Base-by-base conservation (phyloP, 1,284 basidiomycete genomes). In the Tilletia horrida region DNA sequence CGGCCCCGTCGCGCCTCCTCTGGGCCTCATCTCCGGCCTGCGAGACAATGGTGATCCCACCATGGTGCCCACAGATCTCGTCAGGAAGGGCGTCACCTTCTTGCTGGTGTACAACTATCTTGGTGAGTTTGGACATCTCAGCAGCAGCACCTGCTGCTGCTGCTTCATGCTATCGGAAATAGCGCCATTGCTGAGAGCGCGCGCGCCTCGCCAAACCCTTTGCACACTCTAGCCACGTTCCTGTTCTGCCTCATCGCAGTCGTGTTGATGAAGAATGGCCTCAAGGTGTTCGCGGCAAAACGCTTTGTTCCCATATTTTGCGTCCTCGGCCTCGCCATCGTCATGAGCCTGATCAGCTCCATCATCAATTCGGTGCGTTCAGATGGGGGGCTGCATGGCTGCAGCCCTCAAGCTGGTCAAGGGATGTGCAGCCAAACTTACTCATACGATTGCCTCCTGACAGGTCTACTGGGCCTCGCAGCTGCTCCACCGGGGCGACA, bases 211-310 rank as follows among this genome's bases (percentile, higher is more conserved):
- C 16, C 25, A 23, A 25, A 13, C 16, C n/a, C n/a, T 27, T 18
- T 21, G 50, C 6, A 25, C 35, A 40, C 3, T 23, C 25, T 14
- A 35, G 55, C 55, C 14, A 59, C 27, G 14, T 59, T 59, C 55
- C 55, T 59, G 0, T 35, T 59, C 55, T 59, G 55, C 27, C 27
- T 59, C 25, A 59, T 59, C 55, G 55, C 55, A 13, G 13, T 40
- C 55, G 55, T 59, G 4, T 29, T 59, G 14, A 59, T 59, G 55
- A 59, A 59, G 29, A 59, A 59, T 21, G 55, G 55, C 55, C 55
- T 59, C 55, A 59, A 35, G 14, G 55, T 59, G 27, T 59, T 59
- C 29, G 27, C 55, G 1, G 29, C 14, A 8, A 31, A 35, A 29
- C 55, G 55, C 14, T 35, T 59, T 16, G 31, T 31, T 16, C 55